A percentile compares a stretch with the other conserved stretches of the same genome.
These are phyloP conservation scores for Blastomyces parvus DNA, from an alignment of 2,329 filamentous ascomycete genomes.

Conservation along the genomic window DNA sequence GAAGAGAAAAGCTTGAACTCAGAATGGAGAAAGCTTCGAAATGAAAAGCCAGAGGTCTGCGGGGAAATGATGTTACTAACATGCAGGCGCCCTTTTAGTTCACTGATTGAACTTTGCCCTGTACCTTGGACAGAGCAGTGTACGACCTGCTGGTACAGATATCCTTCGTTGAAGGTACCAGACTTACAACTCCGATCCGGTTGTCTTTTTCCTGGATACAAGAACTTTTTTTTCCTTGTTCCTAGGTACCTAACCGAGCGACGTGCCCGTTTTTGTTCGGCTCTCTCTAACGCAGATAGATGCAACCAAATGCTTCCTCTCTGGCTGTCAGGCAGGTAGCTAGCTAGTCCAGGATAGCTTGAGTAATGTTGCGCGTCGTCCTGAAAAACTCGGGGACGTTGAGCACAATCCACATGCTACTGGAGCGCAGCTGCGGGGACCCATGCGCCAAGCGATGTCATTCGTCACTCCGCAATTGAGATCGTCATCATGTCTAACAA, in stretches of 20 bases:
- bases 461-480: conserved; percentile 3
- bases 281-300: background rate
- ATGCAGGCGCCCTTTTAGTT: background rate
- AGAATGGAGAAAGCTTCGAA: background rate
- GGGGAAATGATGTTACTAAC: background rate
- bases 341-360: background rate
- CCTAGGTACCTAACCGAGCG: too few relatives aligned
- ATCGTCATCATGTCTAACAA: conserved; percentile 1
- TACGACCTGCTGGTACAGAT: background rate
- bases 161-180: background rate
- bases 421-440: background rate
- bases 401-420: background rate
- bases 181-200: background rate
- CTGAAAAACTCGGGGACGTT: background rate
- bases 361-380: background rate
- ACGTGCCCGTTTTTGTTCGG: background rate
- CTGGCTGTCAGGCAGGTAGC: background rate
- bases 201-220: background rate
- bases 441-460: background rate
- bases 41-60: background rate
- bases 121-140: background rate
- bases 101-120: background rate
- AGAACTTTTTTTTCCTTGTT: too few relatives aligned
- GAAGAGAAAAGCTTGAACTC: background rate
- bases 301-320: background rate